phyloP scores from a whole-genome alignment of 148 eudicot genomes.

The Nepenthes mirabilis region DNA sequence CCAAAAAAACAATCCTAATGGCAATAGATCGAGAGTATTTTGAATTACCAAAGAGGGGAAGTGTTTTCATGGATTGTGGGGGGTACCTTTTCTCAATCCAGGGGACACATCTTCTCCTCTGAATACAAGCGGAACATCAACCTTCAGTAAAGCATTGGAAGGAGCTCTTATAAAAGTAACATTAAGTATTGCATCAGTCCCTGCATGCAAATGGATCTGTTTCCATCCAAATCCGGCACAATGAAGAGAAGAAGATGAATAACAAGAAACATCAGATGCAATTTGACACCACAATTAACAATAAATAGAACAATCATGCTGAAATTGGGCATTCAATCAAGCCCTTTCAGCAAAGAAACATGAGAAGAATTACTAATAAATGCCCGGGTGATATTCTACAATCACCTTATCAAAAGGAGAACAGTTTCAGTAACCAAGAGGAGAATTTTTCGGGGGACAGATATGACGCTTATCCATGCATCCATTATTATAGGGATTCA shows the following conservation, averaged over 20 bases:
- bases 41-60: neutral
- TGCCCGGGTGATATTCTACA: too few species aligned
- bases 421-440: too few species aligned
- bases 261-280: too few species aligned
- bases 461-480: too few species aligned
- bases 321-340: too few species aligned
- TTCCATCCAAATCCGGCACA: slow-evolving; percentile 2
- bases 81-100: slow-evolving; percentile 78
- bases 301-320: too few species aligned
- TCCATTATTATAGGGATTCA: too few species aligned
- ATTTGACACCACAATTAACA: too few species aligned
- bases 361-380: too few species aligned
- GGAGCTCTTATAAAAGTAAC: slow-evolving; percentile 93
- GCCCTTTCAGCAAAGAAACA: too few species aligned
- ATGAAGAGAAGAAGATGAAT: slow-evolving; percentile 3
- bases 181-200: slow-evolving; percentile 68
- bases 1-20: neutral
- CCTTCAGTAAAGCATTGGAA: slow-evolving; percentile 69
- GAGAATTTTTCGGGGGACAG: too few species aligned
- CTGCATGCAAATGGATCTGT: slow-evolving; percentile 81
- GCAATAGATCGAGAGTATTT: neutral
- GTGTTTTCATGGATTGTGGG: neutral
- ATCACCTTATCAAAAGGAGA: too few species aligned
- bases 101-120: slow-evolving; percentile 95
- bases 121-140: slow-evolving; percentile 78